phyloP scores from a whole-genome alignment of 139 green algal species.

The Tetratostichococcus sp. region DNA sequence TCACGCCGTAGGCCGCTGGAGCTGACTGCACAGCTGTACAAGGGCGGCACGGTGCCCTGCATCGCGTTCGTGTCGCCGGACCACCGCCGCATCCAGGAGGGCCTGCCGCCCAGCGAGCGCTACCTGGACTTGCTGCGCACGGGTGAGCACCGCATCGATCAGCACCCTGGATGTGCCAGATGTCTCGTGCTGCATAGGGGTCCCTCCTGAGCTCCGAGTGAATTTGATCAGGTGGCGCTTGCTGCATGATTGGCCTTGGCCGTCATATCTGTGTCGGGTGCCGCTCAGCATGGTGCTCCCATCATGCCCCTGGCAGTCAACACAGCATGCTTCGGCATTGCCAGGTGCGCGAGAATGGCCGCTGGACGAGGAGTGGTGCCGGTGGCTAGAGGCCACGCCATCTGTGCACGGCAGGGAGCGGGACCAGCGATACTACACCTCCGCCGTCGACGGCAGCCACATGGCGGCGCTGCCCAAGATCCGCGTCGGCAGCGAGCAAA shows the following conservation, averaged over 20 bases:
- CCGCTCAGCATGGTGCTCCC: too few species aligned
- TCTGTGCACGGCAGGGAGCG: slow-evolving; percentile 7
- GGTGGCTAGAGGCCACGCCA: slow-evolving; percentile 32
- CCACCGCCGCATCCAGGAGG: slow-evolving; percentile 22
- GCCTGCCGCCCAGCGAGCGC: slow-evolving; percentile 30
- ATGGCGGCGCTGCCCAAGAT: slow-evolving; percentile 36
- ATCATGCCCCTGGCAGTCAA: too few species aligned
- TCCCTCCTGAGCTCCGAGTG: too few species aligned
- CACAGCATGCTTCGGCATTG: too few species aligned
- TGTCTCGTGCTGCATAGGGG: too few species aligned
- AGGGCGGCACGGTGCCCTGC: slow-evolving; percentile 3
- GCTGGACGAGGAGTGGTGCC: slow-evolving; percentile 23
- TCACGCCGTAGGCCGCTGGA: slow-evolving; percentile 36
- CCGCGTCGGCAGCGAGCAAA: slow-evolving; percentile 12
- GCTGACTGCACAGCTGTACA: slow-evolving; percentile 22
- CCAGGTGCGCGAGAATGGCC: slow-evolving; percentile 24
- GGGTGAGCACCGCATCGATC: background rate
- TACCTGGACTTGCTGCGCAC: slow-evolving; percentile 42
- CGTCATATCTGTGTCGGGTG: too few species aligned
- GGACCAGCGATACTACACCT: slow-evolving; percentile 25
- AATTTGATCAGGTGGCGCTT: too few species aligned
- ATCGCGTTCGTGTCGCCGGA: slow-evolving; percentile 47
- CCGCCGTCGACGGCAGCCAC: background rate
- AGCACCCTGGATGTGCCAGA: too few species aligned
- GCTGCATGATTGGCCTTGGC: too few species aligned